phyloP scores from a whole-genome alignment of 306 rosid genomes.

The Prunus campanulata region DNA sequence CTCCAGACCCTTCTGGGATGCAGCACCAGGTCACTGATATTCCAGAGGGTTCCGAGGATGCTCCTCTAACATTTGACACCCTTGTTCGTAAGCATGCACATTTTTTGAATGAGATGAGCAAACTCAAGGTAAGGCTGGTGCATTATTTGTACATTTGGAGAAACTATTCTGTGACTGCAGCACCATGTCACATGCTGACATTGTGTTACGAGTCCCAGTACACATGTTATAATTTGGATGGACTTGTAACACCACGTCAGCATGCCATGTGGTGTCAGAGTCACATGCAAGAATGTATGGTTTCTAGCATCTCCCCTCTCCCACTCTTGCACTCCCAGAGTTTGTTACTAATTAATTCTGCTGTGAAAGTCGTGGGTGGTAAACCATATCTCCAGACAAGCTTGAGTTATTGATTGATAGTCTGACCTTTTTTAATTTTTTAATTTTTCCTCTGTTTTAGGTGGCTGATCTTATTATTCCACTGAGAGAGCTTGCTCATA shows the following conservation, averaged over 20 bases:
- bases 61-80: conserved; percentile 75
- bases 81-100: conserved; percentile 83
- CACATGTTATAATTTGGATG: background rate
- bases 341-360: background rate
- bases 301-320: background rate
- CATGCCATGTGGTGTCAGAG: background rate
- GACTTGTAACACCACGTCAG: background rate
- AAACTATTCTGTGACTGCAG: background rate
- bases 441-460: conserved; percentile 32
- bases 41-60: conserved; percentile 71
- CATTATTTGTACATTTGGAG: background rate
- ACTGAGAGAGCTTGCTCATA: conserved; percentile 92
- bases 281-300: background rate
- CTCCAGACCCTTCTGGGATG: conserved; percentile 68
- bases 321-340: background rate
- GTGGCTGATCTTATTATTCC: conserved; percentile 91
- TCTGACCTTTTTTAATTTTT: background rate
- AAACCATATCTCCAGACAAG: background rate
- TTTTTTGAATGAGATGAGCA: conserved; percentile 85
- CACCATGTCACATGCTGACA: background rate
- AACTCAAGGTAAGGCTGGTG: conserved; percentile 69
- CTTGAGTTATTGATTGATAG: conserved; percentile 1
- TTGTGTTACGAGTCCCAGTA: background rate
- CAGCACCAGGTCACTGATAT: conserved; percentile 70
- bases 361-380: conserved; percentile 14